These are phyloP conservation scores for Parachlorella kessleri DNA, from an alignment of 139 green algal genomes.

Conservation along the genomic window DNA sequence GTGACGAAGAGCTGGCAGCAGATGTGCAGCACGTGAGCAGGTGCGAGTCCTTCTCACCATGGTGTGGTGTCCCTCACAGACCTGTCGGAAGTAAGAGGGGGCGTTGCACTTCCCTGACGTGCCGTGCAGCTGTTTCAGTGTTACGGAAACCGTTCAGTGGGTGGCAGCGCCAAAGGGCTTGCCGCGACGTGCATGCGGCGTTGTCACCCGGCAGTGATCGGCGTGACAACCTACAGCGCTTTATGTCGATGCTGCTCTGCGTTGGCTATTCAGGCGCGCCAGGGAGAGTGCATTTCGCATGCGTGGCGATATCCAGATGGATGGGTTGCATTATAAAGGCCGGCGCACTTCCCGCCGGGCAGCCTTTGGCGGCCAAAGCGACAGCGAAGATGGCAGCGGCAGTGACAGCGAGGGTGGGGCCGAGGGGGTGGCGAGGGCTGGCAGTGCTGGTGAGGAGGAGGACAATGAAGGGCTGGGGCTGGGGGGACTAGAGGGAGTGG, in stretches of 20 bases:
- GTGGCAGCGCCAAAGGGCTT: too few species aligned
- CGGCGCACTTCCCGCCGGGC: not conserved
- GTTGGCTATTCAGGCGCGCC: not conserved
- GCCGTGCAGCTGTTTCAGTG: not conserved
- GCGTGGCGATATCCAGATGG: conserved; percentile 18
- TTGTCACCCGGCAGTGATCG: too few species aligned
- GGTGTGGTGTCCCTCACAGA: too few species aligned
- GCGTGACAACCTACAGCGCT: too few species aligned
- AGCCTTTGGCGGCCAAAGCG: conserved; percentile 13
- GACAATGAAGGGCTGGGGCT: not conserved
- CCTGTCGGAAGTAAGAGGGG: not conserved
- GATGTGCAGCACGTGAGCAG: not conserved
- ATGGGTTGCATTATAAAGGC: conserved; percentile 10
- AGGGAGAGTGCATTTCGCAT: conserved; percentile 8
- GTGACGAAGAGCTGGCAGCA: conserved; percentile 38
- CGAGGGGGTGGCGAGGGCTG: not conserved
- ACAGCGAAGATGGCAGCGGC: not conserved
- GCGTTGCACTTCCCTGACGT: not conserved
- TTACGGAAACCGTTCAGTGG: too few species aligned
- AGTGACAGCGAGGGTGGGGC: not conserved
- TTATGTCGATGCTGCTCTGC: too few species aligned
- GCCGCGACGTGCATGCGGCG: too few species aligned
- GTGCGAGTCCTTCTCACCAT: not conserved
- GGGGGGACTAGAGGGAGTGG: not conserved
- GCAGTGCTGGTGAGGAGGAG: conserved; percentile 1